Base-by-base conservation (phyloP, 148 eudicot species). In the Rhododendron mucronatum region DNA sequence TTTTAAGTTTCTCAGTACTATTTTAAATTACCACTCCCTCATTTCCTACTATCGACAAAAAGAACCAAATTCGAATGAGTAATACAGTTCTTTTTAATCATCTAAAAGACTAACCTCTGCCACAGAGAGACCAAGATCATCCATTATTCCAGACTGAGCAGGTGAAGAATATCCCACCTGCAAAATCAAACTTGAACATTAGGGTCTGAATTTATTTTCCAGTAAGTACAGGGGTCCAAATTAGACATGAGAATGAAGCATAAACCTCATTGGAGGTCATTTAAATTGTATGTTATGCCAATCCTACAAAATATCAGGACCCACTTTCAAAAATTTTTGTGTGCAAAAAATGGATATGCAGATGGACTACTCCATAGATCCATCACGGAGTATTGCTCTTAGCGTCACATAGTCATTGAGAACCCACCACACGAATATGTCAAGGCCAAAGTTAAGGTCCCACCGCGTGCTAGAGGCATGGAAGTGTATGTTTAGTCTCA, bases 81-180 rank as follows among this genome's bases (percentile, higher is more conserved):
- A 71, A 71, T 71, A 30, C 41, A 33, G 39, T 16, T 0, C 3
- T 9, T 45, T 14, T 26, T 81, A 15, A 21, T 5, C 16, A 55
- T 21, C 26, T 33, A 73, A 26, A 67, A 55, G 13, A 75, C 69
- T 76, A 80, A 92, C 98, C 90, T 96, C 91, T 69, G 95, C 91
- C 84, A 94, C 86, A 51, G 98, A 89, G 44, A 96, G 94, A 80
- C 93, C 96, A 21, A 95, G 90, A 82, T 96, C 98, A 39, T 90
- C 90, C 86, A 93, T 90, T 83, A 96, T 96, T 85, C 96, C 98
- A 83, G 92, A 83, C 82, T 95, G 91, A 87, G 95, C 95, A 84
- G 98, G 98, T 55, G 98, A 96, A 50, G 98, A 95, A 93, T 63
- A 96, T 65, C 98, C 98, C 45, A 92, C 92, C 98, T 96, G 95